phyloP scores from a whole-genome alignment of 257 asterid species.

The Solanum tarapatanum region DNA sequence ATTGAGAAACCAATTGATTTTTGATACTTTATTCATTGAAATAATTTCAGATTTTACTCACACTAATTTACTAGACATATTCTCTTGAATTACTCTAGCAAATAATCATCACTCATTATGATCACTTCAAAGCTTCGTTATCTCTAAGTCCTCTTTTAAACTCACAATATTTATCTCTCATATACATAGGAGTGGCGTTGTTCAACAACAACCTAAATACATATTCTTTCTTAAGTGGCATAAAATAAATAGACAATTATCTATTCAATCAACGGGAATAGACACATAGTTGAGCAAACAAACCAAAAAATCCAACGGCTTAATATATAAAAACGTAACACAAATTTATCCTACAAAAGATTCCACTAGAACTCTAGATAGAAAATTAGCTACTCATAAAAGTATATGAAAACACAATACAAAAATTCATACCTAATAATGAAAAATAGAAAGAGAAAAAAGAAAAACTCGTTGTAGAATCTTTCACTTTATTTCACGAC shows the following conservation, averaged over 20 bases:
- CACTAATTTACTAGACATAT: background rate
- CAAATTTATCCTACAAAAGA: background rate
- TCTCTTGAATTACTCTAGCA: background rate
- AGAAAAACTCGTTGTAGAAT: too few species aligned
- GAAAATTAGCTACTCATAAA: background rate
- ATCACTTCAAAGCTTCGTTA: background rate
- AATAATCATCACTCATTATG: background rate
- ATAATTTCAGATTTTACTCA: too few species aligned
- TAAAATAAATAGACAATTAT: too few species aligned
- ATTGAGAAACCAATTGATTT: too few species aligned
- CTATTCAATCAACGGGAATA: too few species aligned
- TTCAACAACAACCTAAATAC: background rate
- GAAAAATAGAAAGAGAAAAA: background rate
- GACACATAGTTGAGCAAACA: too few species aligned
- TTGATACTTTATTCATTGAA: too few species aligned
- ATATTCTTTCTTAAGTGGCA: background rate
- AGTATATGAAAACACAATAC: background rate
- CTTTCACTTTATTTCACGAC: background rate
- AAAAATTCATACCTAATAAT: background rate
- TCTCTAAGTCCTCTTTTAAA: background rate
- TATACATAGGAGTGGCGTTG: background rate
- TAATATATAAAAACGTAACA: too few species aligned
- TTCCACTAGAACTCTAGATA: background rate
- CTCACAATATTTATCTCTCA: background rate
- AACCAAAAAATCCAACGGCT: background rate